These are phyloP conservation scores for Oxyria digyna DNA, from an alignment of 148 eudicot species.

Conservation along the genomic window DNA sequence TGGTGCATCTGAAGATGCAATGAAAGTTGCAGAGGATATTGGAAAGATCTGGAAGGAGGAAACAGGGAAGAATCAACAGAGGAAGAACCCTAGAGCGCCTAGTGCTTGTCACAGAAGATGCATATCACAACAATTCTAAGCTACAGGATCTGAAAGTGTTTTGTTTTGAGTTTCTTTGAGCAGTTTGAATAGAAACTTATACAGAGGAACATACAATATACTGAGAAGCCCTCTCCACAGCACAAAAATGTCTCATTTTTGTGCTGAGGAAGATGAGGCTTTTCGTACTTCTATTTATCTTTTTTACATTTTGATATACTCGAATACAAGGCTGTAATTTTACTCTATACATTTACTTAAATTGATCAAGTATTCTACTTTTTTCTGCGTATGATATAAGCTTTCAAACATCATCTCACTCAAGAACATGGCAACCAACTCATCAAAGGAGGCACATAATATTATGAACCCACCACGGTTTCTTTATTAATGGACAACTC, in stretches of 20 bases:
- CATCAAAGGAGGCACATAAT: background rate
- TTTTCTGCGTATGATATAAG: background rate
- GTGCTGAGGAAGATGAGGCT: slow-evolving; percentile 7
- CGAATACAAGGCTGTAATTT: background rate
- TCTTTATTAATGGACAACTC: background rate
- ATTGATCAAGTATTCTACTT: no score
- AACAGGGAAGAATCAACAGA: slow-evolving; percentile 2
- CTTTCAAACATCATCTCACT: background rate
- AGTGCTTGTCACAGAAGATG: slow-evolving; percentile 10
- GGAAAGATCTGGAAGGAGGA: slow-evolving; percentile 7
- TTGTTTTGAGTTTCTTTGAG: background rate
- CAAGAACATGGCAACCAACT: background rate
- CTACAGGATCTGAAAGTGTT: background rate
- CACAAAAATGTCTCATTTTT: background rate
- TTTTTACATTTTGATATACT: background rate
- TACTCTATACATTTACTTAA: background rate
- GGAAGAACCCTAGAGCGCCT: slow-evolving; percentile 9
- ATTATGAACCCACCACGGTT: background rate
- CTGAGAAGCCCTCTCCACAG: slow-evolving; percentile 4
- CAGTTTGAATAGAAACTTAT: background rate
- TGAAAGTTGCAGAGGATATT: slow-evolving; percentile 56
- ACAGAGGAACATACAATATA: background rate
- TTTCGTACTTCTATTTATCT: background rate
- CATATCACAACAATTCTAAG: slow-evolving; percentile 9
- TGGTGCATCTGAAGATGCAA: slow-evolving; percentile 65